Evolutionary conservation across 2,329 filamentous ascomycete genomes (phyloP).

Genomic region (Botrytis pseudocinerea): DNA sequence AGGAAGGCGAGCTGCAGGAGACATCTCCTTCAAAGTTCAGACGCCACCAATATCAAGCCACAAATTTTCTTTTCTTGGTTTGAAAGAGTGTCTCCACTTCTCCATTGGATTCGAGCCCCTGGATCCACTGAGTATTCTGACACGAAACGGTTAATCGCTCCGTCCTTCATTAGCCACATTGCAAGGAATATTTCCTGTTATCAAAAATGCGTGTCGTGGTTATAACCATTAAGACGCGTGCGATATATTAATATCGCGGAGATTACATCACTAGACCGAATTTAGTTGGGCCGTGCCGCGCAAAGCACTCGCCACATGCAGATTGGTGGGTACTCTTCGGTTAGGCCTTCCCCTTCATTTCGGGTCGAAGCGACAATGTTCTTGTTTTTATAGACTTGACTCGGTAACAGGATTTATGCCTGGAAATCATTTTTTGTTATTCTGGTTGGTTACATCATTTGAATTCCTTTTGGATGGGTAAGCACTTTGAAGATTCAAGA

Average conservation of each 20-base stretch:
- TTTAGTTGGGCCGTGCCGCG: conserved; percentile 69
- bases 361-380: conserved; percentile 45
- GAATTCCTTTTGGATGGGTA: neutral
- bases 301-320: conserved; percentile 5
- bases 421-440: neutral
- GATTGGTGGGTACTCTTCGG: neutral
- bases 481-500: neutral
- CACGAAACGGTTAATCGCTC: conserved; percentile 8
- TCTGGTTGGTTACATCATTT: conserved; percentile 13
- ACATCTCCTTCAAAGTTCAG: neutral
- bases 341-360: conserved; percentile 16
- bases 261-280: conserved; percentile 21
- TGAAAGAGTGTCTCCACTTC: neutral
- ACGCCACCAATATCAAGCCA: conserved; percentile 15
- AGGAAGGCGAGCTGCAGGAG: neutral
- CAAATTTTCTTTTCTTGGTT: neutral
- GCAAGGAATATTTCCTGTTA: conserved; percentile 19
- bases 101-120: neutral
- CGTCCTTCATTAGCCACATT: conserved; percentile 9
- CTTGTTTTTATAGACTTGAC: conserved; percentile 58
- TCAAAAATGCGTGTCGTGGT: neutral
- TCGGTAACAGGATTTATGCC: conserved; percentile 13
- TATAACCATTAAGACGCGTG: conserved; percentile 7
- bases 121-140: neutral
- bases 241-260: conserved; percentile 15